Conservation (phyloP, 1,284 basidiomycete species). For the Anthracocystis walkeri region DNA sequence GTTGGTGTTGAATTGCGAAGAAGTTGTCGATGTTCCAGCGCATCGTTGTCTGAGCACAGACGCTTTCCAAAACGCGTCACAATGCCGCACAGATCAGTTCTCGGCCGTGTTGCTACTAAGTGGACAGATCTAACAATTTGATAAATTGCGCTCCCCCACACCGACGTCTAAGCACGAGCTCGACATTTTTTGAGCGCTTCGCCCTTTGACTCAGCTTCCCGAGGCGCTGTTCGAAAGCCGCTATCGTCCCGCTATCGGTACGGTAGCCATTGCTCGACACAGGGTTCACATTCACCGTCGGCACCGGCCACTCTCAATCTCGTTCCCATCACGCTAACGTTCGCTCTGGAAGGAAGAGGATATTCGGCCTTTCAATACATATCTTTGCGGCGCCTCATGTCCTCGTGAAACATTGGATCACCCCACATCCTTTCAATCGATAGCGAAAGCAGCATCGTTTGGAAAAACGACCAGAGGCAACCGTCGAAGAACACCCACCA, state of each 20-base stretch:
- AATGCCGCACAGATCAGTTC: not conserved
- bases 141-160: not conserved
- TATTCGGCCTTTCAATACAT: too few relatives aligned
- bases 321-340: too few relatives aligned
- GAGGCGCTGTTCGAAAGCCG: too few relatives aligned
- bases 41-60: slow-evolving; percentile 34
- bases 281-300: too few relatives aligned
- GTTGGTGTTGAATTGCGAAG: slow-evolving; percentile 15
- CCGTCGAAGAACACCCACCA: not conserved
- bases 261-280: too few relatives aligned
- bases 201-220: too few relatives aligned
- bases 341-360: too few relatives aligned
- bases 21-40: slow-evolving; percentile 29
- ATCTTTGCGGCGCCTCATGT: too few relatives aligned
- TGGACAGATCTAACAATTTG: not conserved
- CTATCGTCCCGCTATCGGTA: too few relatives aligned
- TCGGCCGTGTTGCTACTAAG: slow-evolving; percentile 4
- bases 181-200: too few relatives aligned
- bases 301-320: too few relatives aligned
- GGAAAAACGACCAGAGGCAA: too few relatives aligned
- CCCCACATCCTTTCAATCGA: not conserved
- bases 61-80: slow-evolving; percentile 22
- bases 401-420: not conserved
- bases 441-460: not conserved
- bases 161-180: not conserved